Evolutionary conservation across 495 filamentous ascomycete species (phyloP).

Genomic region (Aspergillus kassunensis): DNA sequence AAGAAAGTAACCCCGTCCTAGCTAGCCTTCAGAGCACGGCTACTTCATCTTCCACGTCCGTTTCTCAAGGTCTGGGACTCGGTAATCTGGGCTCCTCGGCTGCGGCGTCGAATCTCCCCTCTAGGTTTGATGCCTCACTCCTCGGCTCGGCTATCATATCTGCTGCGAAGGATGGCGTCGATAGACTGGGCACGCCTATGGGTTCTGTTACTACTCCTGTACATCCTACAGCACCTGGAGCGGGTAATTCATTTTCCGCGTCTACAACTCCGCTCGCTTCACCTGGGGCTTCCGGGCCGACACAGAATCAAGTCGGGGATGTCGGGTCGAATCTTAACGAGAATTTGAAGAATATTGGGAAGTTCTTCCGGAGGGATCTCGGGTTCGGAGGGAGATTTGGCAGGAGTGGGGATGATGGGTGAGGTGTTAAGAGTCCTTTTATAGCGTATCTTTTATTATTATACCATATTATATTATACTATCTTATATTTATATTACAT

Average conservation of each 20-base stretch:
- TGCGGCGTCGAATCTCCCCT: constrained; percentile 43
- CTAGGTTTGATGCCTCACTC: constrained; percentile 70
- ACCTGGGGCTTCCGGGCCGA: constrained; percentile 5
- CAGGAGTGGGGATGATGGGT: constrained; percentile 34
- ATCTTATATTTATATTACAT: neutral
- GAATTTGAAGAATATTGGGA: constrained; percentile 90
- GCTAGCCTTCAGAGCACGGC: constrained; percentile 35
- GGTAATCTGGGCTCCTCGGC: constrained; percentile 22
- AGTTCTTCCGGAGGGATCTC: constrained; percentile 89
- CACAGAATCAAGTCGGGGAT: constrained; percentile 17
- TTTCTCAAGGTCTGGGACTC: constrained; percentile 39
- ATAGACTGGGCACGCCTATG: constrained; percentile 69
- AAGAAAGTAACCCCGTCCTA: constrained; percentile 43
- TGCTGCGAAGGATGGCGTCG: constrained; percentile 86
- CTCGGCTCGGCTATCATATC: constrained; percentile 69
- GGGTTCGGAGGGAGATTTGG: constrained; percentile 76
- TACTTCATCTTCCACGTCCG: constrained; percentile 35
- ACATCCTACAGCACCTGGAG: constrained; percentile 14
- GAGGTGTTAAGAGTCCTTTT: neutral
- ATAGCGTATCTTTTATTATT: neutral
- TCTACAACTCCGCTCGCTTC: constrained; percentile 1
- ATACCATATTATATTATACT: constrained; percentile 5
- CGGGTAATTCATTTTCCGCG: constrained; percentile 3
- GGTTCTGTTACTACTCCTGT: constrained; percentile 17
- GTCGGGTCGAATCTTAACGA: constrained; percentile 70